These are phyloP conservation scores for Graphium sp. DNA, from an alignment of 2,329 filamentous ascomycete species.

Conservation along the genomic window DNA sequence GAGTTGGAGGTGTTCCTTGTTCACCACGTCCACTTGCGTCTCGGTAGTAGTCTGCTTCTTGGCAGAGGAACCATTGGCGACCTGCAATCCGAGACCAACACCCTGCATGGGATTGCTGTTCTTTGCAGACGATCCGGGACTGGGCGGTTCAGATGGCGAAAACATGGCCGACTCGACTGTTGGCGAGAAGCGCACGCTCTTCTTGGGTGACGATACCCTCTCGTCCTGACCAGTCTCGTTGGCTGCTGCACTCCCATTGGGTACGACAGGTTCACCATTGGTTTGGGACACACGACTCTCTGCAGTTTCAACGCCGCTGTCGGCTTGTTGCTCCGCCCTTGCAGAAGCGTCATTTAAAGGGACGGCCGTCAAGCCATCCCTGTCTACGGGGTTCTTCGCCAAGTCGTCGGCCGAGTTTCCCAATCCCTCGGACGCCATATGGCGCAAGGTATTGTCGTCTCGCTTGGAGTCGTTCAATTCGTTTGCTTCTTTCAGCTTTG, in stretches of 20 bases:
- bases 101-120: too few species aligned
- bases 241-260: too few species aligned
- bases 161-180: constrained; percentile 49
- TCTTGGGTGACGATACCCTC: constrained; percentile 15
- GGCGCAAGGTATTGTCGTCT: too few species aligned
- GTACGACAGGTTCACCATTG: too few species aligned
- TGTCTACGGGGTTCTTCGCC: too few species aligned
- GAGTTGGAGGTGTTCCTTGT: constrained; percentile 71
- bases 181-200: constrained; percentile 56
- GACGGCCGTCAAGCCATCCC: too few species aligned
- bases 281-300: too few species aligned
- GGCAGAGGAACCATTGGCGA: constrained; percentile 6
- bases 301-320: too few species aligned
- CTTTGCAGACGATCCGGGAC: constrained; percentile 16
- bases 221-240: not conserved
- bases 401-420: too few species aligned
- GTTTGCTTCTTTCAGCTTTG: constrained; percentile 28
- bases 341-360: too few species aligned
- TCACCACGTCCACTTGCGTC: constrained; percentile 5
- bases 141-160: constrained; percentile 31
- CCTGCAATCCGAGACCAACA: not conserved
- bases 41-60: constrained; percentile 7
- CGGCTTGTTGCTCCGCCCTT: too few species aligned
- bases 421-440: too few species aligned
- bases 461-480: not conserved